These are phyloP conservation scores for Orbilia quercus DNA, from an alignment of 2,329 filamentous ascomycete species.

Conservation along the genomic window DNA sequence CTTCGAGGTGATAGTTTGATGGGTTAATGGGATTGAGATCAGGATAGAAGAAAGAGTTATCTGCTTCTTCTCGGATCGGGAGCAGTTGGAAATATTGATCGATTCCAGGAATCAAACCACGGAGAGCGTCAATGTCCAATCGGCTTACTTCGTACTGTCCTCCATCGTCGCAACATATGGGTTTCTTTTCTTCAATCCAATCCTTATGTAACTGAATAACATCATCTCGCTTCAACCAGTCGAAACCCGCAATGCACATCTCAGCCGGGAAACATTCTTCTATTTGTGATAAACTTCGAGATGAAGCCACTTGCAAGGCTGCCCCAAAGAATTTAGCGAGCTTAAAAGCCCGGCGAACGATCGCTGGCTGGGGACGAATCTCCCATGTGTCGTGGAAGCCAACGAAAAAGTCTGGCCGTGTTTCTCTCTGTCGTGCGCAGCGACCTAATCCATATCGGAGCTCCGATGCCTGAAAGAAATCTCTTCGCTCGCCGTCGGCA, in stretches of 20 bases:
- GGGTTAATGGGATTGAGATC: constrained; percentile 43
- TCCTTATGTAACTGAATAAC: constrained; percentile 61
- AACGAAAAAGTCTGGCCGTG: constrained; percentile 62
- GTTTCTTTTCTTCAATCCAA: constrained; percentile 60
- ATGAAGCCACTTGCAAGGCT: constrained; percentile 57
- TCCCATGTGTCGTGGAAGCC: constrained; percentile 63
- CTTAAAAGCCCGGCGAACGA: constrained; percentile 63
- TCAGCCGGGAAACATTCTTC: constrained; percentile 60
- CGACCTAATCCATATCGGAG: constrained; percentile 62
- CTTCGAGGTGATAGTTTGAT: constrained; percentile 47
- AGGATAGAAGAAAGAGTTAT: constrained; percentile 49
- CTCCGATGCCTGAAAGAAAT: constrained; percentile 64
- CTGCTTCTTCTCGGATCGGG: constrained; percentile 33
- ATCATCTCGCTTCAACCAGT: constrained; percentile 62
- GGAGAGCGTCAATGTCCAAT: constrained; percentile 36
- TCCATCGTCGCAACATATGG: constrained; percentile 55
- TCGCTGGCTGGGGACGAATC: constrained; percentile 61
- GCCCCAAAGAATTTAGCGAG: constrained; percentile 63
- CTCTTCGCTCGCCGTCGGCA: constrained; percentile 63
- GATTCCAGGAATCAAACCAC: constrained; percentile 36
- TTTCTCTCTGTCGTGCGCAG: constrained; percentile 61
- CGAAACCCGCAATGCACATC: constrained; percentile 61
- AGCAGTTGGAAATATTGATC: constrained; percentile 40
- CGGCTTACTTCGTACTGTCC: constrained; percentile 40
- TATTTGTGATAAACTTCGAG: constrained; percentile 42